Percentiles rank a stretch among this genome's conserved stretches.
phyloP scores from a whole-genome alignment of 1,284 basidiomycete genomes.

The Ganoderma leucocontextum region DNA sequence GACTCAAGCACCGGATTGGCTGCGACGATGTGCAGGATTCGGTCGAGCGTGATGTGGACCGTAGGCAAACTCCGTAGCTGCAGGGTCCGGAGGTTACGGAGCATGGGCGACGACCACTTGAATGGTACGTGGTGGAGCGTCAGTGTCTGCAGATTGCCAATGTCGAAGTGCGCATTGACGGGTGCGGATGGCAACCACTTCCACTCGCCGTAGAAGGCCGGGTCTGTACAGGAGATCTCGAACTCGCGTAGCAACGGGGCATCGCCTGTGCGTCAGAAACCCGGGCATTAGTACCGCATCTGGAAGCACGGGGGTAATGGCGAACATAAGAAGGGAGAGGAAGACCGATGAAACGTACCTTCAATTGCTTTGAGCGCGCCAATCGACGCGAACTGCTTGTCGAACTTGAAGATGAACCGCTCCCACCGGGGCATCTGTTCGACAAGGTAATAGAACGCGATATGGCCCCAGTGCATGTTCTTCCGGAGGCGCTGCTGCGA shows the following conservation, averaged over 20 bases:
- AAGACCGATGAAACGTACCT: slow-evolving; percentile 52
- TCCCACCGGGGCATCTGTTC: slow-evolving; percentile 83
- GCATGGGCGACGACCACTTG: slow-evolving; percentile 76
- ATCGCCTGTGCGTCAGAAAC: slow-evolving; percentile 53
- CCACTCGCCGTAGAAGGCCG: slow-evolving; percentile 69
- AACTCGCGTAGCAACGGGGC: slow-evolving; percentile 78
- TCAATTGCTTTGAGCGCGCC: slow-evolving; percentile 71
- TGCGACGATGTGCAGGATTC: slow-evolving; percentile 66
- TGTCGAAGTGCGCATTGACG: slow-evolving; percentile 45
- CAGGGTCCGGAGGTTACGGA: slow-evolving; percentile 63
- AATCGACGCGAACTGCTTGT: slow-evolving; percentile 75
- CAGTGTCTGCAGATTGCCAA: slow-evolving; percentile 59
- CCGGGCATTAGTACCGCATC: slow-evolving; percentile 5
- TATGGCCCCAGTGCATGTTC: slow-evolving; percentile 78
- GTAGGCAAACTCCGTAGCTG: slow-evolving; percentile 71
- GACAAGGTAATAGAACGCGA: slow-evolving; percentile 77
- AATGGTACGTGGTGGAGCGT: slow-evolving; percentile 77
- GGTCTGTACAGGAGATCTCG: slow-evolving; percentile 75
- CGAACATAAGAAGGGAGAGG: neutral
- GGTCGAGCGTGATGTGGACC: slow-evolving; percentile 67
- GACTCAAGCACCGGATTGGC: slow-evolving; percentile 62
- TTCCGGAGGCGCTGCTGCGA: slow-evolving; percentile 42
- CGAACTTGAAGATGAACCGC: slow-evolving; percentile 79
- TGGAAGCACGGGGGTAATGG: slow-evolving; percentile 1
- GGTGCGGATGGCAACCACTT: slow-evolving; percentile 70